Evolutionary conservation across 345 rosid genomes (phyloP), one percentile per base, ranked within the genome.

Genomic region (Cochlearia excelsa): DNA sequence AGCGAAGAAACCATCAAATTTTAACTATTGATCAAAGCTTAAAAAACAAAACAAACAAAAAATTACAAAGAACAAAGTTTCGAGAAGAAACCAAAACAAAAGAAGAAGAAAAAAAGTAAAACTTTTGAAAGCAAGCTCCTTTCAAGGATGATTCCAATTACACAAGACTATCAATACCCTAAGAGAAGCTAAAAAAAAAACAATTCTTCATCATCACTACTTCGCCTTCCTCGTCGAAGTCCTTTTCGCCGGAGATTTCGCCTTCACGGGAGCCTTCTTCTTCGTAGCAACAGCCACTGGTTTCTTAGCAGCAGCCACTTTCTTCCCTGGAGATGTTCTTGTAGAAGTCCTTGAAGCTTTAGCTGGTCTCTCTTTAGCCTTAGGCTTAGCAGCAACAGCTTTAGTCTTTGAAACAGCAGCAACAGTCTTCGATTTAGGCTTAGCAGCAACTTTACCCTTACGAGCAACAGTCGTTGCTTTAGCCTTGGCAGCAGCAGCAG

Each of bases 311-410:
- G 79, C 75, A 6, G 77, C 79, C 0, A 72, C 65, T 28, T 57
- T 87, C 71, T 70, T 87, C 54, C 91, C 91, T 0, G 95, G 88
- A 38, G 88, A 66, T 0, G 82, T 81, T 67, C 91, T 77, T 1
- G 81, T 70, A 0, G 95, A 84, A 6, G 95, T 80, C 63, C 87
- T 84, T 0, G 89, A 44, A 2, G 75, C 83, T 73, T 88, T 88
- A 0, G 78, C 83, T 10, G 88, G 85, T 71, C 80, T 81, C 66
- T 79, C 86, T 52, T 77, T 76, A 7, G 80, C 56, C 58, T 77
- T 81, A 0, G 96, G 67, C 66, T 85, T 87, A 0, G 83, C 53
- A 2, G 79, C 63, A 28, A 80, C 62, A 8, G 82, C 71, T 76
- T 77, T 75, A 0, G 76, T 51, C 70, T 80, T 74, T 3, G 77